Evolutionary conservation across 2,329 filamentous ascomycete species (phyloP).

Genomic region (Trichoderma harzianum): DNA sequence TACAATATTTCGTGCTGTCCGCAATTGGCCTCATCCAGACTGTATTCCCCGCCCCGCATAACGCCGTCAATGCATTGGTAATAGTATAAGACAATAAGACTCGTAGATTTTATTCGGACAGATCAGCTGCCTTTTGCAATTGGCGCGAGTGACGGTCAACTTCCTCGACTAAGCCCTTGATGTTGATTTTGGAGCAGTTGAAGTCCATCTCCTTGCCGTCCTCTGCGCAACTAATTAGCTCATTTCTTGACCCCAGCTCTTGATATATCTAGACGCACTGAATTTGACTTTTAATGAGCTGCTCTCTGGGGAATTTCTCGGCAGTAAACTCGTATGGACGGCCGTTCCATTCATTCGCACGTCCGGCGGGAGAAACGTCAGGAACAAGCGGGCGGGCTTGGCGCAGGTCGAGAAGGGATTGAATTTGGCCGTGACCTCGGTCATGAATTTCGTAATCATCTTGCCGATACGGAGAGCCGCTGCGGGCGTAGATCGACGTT

Average conservation of each 20-base stretch:
- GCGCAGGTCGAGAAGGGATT: constrained; percentile 82
- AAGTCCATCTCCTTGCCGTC: constrained; percentile 89
- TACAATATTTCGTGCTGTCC: constrained; percentile 18
- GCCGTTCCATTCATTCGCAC: constrained; percentile 71
- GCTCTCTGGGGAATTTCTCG: constrained; percentile 64
- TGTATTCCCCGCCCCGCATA: constrained; percentile 26
- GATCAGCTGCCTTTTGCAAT: constrained; percentile 77
- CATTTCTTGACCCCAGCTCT: neutral
- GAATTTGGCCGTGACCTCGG: constrained; percentile 80
- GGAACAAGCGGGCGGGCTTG: constrained; percentile 82
- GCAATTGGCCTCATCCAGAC: constrained; percentile 7
- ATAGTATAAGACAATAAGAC: constrained; percentile 19
- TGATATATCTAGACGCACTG: constrained; percentile 54
- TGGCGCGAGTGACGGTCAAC: constrained; percentile 83
- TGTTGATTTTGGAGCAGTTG: constrained; percentile 74
- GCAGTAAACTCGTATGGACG: constrained; percentile 73
- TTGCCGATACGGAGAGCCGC: constrained; percentile 27
- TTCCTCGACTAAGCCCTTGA: constrained; percentile 83
- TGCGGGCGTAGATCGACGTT: neutral
- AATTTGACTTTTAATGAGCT: constrained; percentile 77
- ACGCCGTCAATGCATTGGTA: constrained; percentile 34
- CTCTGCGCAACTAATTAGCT: constrained; percentile 51
- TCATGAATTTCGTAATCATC: constrained; percentile 86
- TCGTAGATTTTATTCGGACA: constrained; percentile 47
- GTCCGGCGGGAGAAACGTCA: constrained; percentile 76